Percentiles rank a stretch among this genome's conserved stretches.
phyloP scores from a whole-genome alignment of 2,329 filamentous ascomycete genomes.

The Calonectria henricotiae region DNA sequence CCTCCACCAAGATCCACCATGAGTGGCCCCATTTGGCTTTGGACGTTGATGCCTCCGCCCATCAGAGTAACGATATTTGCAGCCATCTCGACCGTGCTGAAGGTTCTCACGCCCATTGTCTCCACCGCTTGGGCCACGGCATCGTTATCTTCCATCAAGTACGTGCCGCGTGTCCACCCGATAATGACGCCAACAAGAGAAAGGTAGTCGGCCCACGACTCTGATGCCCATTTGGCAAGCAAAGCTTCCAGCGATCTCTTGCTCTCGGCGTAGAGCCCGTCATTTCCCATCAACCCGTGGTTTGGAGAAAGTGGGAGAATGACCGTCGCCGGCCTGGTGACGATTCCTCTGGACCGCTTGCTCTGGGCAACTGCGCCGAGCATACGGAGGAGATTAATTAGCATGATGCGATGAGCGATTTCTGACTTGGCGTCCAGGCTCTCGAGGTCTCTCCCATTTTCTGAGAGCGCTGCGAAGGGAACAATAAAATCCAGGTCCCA shows the following conservation, averaged over 20 bases:
- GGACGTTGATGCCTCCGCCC: no score
- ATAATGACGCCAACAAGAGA: constrained; percentile 99
- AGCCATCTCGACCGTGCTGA: no score
- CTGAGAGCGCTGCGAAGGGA: constrained; percentile 96
- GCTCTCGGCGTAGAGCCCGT: constrained; percentile 98
- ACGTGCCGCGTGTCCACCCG: no score
- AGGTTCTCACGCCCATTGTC: no score
- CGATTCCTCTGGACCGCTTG: constrained; percentile 79
- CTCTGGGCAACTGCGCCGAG: constrained; percentile 92
- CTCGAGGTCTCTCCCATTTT: constrained; percentile 98
- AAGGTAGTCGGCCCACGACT: constrained; percentile 97
- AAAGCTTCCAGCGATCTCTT: constrained; percentile 97
- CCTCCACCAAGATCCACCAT: no score
- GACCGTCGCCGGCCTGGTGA: constrained; percentile 96
- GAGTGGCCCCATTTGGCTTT: no score
- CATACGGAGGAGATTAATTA: constrained; percentile 95
- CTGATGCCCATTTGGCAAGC: constrained; percentile 98
- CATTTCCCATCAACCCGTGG: constrained; percentile 97
- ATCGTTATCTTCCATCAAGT: no score
- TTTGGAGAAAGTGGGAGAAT: constrained; percentile 97
- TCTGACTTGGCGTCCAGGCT: constrained; percentile 97
- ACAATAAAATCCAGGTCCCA: constrained; percentile 98
- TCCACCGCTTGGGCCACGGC: no score
- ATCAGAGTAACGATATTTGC: no score
- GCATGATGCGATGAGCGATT: constrained; percentile 98